A percentile compares a stretch with the other conserved stretches of the same genome.
Evolutionary conservation across 2,329 filamentous ascomycete species (phyloP).

Genomic region (Penicillium rolfsii): DNA sequence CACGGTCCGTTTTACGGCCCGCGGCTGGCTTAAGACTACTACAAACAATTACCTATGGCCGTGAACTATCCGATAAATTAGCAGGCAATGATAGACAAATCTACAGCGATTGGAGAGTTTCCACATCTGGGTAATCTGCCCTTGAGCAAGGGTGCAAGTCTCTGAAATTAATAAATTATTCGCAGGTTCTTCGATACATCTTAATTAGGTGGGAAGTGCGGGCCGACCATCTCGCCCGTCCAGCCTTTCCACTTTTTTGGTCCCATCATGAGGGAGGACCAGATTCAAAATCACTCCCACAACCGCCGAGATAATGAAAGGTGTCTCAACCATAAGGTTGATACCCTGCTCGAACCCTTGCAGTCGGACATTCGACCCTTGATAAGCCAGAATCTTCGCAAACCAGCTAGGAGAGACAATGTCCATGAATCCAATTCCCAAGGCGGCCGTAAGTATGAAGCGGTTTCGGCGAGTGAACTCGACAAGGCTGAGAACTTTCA

Average conservation of each 20-base stretch:
- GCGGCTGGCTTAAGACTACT: background rate
- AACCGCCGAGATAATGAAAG: constrained; percentile 37
- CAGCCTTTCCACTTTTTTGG: background rate
- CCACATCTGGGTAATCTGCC: background rate
- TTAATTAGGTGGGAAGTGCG: constrained; percentile 9
- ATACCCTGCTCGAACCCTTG: constrained; percentile 61
- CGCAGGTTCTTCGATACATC: background rate
- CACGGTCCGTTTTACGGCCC: constrained; percentile 11
- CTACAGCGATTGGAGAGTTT: background rate
- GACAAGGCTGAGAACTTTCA: constrained; percentile 72
- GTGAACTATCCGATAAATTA: background rate
- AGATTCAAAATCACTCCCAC: constrained; percentile 35
- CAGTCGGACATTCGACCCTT: constrained; percentile 67
- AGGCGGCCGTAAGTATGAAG: constrained; percentile 76
- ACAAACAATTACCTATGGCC: background rate
- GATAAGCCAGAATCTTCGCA: constrained; percentile 71
- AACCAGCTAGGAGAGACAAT: constrained; percentile 71
- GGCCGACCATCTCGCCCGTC: constrained; percentile 7
- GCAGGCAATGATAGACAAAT: background rate
- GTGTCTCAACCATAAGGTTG: constrained; percentile 36
- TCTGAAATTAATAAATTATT: background rate
- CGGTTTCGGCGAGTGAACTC: constrained; percentile 78
- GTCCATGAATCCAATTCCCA: constrained; percentile 73
- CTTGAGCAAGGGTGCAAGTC: background rate
- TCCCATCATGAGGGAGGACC: constrained; percentile 19